phyloP scores from a whole-genome alignment of 2,329 filamentous ascomycete genomes.

The Emydomyces testavorans region DNA sequence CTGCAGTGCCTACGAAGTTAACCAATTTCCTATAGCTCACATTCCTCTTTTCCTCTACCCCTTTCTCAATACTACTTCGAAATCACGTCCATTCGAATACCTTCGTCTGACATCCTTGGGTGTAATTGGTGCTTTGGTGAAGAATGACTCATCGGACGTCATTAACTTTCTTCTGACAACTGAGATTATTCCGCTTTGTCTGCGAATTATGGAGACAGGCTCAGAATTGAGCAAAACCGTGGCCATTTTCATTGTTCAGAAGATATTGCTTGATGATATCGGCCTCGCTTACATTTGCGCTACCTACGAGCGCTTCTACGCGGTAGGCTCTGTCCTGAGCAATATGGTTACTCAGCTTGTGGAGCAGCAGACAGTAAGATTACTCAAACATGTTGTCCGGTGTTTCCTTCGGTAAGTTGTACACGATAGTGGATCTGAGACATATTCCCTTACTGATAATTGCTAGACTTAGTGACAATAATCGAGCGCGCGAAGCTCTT shows the following conservation, averaged over 20 bases:
- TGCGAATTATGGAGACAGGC: constrained; percentile 98
- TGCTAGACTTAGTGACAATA: constrained; percentile 79
- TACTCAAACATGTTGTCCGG: constrained; percentile 93
- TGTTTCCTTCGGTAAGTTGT: constrained; percentile 77
- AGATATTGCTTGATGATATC: constrained; percentile 93
- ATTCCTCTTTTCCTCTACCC: constrained; percentile 97
- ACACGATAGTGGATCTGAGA: background rate
- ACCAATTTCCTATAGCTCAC: constrained; percentile 52
- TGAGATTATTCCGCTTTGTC: constrained; percentile 93
- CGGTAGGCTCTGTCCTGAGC: constrained; percentile 89
- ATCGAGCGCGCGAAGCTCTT: constrained; percentile 83
- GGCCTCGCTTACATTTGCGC: constrained; percentile 97
- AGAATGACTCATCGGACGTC: constrained; percentile 96
- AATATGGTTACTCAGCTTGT: constrained; percentile 98
- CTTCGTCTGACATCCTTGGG: constrained; percentile 88
- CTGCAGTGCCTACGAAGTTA: background rate
- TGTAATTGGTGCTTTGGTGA: constrained; percentile 92
- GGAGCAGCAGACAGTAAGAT: constrained; percentile 88
- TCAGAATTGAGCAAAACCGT: constrained; percentile 98
- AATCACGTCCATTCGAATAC: constrained; percentile 95
- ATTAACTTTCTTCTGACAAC: constrained; percentile 98
- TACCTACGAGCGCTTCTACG: constrained; percentile 96
- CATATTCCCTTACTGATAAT: constrained; percentile 9
- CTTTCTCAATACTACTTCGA: constrained; percentile 96
- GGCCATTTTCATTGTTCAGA: constrained; percentile 98